Percentiles rank a stretch among this genome's conserved stretches.
Evolutionary conservation across 1,284 basidiomycete species (phyloP).

Genomic region (Irpex sp.): DNA sequence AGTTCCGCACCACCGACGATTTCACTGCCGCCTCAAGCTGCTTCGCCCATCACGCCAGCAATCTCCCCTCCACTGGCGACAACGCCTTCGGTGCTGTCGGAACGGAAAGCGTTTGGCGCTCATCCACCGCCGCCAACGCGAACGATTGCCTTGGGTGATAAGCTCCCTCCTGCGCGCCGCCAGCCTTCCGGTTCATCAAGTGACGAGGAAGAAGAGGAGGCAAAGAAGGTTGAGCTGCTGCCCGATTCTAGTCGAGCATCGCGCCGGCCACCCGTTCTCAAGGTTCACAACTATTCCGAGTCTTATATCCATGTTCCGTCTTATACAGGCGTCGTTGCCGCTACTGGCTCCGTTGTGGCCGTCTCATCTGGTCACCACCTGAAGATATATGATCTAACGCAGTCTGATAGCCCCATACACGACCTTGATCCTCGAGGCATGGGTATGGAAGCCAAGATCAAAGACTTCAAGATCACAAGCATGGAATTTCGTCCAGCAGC

Average conservation of each 20-base stretch:
- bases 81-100: constrained; percentile 19
- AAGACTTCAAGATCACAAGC: constrained; percentile 70
- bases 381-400: constrained; percentile 57
- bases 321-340: constrained; percentile 51
- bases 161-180: constrained; percentile 58
- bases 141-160: constrained; percentile 63
- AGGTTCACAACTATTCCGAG: constrained; percentile 41
- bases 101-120: constrained; percentile 46
- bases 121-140: constrained; percentile 69
- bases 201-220: constrained; percentile 39
- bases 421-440: constrained; percentile 60
- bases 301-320: constrained; percentile 55
- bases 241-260: constrained; percentile 84
- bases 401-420: constrained; percentile 44
- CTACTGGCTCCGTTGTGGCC: constrained; percentile 62
- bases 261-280: constrained; percentile 62
- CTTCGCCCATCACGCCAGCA: not conserved
- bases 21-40: not conserved
- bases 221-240: constrained; percentile 52
- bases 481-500: constrained; percentile 68
- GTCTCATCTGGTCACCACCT: constrained; percentile 62
- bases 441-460: constrained; percentile 47
- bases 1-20: not conserved
- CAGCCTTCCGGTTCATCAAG: constrained; percentile 45
- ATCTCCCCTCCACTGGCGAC: constrained; percentile 9